Conservation (phyloP, 495 filamentous ascomycete species). For the Parachaetomium inaequale region DNA sequence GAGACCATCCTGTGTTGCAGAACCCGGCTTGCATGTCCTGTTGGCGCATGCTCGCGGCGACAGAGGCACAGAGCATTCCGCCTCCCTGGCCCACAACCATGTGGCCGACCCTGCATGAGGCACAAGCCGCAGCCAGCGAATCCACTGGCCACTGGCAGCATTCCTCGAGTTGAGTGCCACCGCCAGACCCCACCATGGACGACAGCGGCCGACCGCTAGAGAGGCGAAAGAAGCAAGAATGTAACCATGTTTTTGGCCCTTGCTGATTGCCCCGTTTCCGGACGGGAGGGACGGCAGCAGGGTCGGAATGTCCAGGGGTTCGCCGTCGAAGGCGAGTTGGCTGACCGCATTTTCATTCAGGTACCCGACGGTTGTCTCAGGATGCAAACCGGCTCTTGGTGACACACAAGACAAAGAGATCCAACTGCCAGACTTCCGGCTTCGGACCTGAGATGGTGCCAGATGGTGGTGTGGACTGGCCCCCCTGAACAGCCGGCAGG, state of each 20-base stretch:
- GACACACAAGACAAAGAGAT: background rate
- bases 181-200: background rate
- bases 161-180: background rate
- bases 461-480: background rate
- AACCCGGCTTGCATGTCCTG: background rate
- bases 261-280: background rate
- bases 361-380: background rate
- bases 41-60: background rate
- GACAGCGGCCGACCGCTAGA: conserved; percentile 14
- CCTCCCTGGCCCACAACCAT: conserved; percentile 17
- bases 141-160: background rate
- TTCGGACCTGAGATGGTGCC: background rate
- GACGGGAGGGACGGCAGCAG: background rate
- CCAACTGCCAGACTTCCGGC: background rate
- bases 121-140: background rate
- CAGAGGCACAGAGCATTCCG: background rate
- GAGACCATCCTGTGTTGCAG: background rate
- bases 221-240: conserved; percentile 4
- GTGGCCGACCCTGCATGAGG: conserved; percentile 19
- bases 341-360: conserved; percentile 2
- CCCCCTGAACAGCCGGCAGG: background rate
- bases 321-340: background rate
- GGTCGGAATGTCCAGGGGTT: background rate
- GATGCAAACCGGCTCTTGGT: background rate
- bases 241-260: background rate